phyloP scores from a whole-genome alignment of 306 rosid species.

The Prunus salicina region DNA sequence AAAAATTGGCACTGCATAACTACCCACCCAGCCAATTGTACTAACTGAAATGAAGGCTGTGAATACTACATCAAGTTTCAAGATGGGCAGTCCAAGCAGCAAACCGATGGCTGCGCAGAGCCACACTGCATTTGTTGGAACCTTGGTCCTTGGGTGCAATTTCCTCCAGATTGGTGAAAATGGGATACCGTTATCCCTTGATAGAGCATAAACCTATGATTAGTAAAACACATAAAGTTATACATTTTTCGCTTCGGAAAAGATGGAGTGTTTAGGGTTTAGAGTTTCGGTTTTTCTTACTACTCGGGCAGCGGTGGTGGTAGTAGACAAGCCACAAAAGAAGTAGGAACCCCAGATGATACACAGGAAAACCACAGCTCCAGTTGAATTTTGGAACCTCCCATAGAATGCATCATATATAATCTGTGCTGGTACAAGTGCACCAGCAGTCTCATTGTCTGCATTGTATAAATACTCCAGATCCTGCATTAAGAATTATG shows the following conservation, averaged over 20 bases:
- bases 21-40: conserved; percentile 24
- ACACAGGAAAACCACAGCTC: conserved; percentile 24
- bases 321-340: conserved; percentile 24
- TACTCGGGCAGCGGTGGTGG: conserved; percentile 21
- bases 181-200: conserved; percentile 19
- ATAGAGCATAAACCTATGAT: conserved; percentile 15
- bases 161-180: conserved; percentile 25
- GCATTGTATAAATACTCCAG: conserved; percentile 15
- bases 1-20: conserved; percentile 25
- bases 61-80: conserved; percentile 22
- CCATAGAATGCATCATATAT: conserved; percentile 28
- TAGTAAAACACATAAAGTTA: not conserved
- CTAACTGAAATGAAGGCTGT: conserved; percentile 19
- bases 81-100: conserved; percentile 26
- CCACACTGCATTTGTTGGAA: conserved; percentile 30
- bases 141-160: conserved; percentile 15
- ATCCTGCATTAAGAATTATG: conserved; percentile 10
- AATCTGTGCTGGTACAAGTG: conserved; percentile 26
- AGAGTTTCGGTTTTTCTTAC: conserved; percentile 7
- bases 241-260: not conserved
- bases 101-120: conserved; percentile 18
- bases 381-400: conserved; percentile 18
- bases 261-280: not conserved
- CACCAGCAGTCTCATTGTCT: conserved; percentile 28
- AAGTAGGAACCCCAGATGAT: conserved; percentile 26